Base-by-base conservation (phyloP, 495 filamentous ascomycete genomes). In the Trichoderma reesei region DNA sequence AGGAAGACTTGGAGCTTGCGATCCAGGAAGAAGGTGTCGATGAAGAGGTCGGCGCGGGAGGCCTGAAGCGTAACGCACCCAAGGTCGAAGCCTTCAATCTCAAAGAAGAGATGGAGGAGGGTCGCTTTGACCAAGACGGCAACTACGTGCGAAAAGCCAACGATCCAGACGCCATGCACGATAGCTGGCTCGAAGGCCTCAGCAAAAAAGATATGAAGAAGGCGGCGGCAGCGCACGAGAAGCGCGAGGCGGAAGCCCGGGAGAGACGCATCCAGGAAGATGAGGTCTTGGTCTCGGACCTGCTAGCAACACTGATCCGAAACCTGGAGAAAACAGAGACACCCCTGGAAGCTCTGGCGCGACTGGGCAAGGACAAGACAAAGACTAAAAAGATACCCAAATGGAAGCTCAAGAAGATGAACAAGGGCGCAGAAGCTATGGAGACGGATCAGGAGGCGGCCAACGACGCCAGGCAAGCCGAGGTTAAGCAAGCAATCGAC, bases 71-170 rank as follows among this genome's bases (percentile, higher is more conserved):
- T 72, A 90, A 96, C 72, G 95, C 95, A 16, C 94, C 94, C n/a
- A 87, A 94, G 68, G 80, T 98, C 34, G 94, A 97, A 74, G 94
- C 92, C 0, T 98, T 98, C 81, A 96, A 98, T 70, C 92, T 98
- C 84, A 85, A 82, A 60, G 76, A 80, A 5, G 94, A 98, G 74
- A 86, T 92, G 70, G 95, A 98, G 72, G 94, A 98, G 70, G 94
- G 94, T 0, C 80, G 85, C 13, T 98, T 96, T 69, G 94, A 98
- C 71, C 89, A 90, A 63, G 77, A 85, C 16, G 94, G 94, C 3
- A 98, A 97, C 71, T 98, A 82, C 72, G 85, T 98, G 38, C 83
- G 94, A n/a, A 94, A 92, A 67, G 92, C 92, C 1, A 79, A 75
- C 0, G 94, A 98, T 69, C 90, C 91, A 1, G 91, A 96, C 70